Conservation (phyloP, 2,329 filamentous ascomycete species). For the Shiraia sp. region DNA sequence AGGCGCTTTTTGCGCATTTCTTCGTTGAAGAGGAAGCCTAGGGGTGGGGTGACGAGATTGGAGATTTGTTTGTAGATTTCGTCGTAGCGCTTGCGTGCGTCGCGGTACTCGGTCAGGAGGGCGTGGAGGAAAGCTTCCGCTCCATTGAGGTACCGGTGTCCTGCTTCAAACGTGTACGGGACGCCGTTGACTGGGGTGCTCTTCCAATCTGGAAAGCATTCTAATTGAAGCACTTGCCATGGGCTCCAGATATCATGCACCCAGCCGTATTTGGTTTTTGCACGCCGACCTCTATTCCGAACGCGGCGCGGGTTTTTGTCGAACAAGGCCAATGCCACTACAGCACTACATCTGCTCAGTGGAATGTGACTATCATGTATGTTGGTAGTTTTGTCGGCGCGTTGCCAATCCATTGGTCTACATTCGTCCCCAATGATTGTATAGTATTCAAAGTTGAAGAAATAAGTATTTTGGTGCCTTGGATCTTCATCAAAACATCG, state of each 20-base stretch:
- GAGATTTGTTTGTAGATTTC: slow-evolving; percentile 62
- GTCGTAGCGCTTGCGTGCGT: slow-evolving; percentile 62
- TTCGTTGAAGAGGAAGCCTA: slow-evolving; percentile 63
- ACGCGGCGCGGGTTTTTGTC: slow-evolving; percentile 57
- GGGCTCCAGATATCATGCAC: slow-evolving; percentile 63
- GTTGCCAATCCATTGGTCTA: slow-evolving; percentile 64
- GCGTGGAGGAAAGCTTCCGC: slow-evolving; percentile 65
- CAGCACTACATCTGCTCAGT: slow-evolving; percentile 62
- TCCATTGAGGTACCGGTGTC: slow-evolving; percentile 62
- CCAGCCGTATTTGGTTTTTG: slow-evolving; percentile 54
- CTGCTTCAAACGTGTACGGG: slow-evolving; percentile 59
- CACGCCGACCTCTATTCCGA: slow-evolving; percentile 55
- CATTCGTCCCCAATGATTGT: slow-evolving; percentile 62
- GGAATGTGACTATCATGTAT: slow-evolving; percentile 57
- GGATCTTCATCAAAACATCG: slow-evolving; percentile 53
- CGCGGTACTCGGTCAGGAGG: slow-evolving; percentile 62
- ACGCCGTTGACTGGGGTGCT: slow-evolving; percentile 45
- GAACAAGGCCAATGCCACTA: slow-evolving; percentile 62
- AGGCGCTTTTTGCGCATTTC: slow-evolving; percentile 61
- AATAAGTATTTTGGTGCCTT: slow-evolving; percentile 60
- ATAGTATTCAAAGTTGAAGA: slow-evolving; percentile 69
- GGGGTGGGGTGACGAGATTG: slow-evolving; percentile 62
- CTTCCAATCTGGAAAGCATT: slow-evolving; percentile 55
- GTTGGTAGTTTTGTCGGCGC: slow-evolving; percentile 53
- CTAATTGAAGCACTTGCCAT: slow-evolving; percentile 56